Evolutionary conservation across 2,329 filamentous ascomycete species (phyloP).

Genomic region (Didymella exigua): DNA sequence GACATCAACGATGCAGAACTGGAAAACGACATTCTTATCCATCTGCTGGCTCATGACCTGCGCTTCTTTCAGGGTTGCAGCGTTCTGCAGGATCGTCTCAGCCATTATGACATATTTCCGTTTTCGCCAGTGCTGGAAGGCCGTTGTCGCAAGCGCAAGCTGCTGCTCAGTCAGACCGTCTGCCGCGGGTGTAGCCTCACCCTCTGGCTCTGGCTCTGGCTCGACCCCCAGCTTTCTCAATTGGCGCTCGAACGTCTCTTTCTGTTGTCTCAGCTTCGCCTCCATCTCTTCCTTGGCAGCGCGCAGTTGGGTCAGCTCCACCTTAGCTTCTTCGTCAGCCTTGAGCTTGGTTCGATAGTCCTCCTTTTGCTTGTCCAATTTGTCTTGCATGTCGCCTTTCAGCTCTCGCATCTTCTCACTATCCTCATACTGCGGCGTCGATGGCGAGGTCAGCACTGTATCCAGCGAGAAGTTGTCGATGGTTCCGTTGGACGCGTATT

Average conservation of each 20-base stretch:
- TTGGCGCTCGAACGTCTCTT: conserved; percentile 82
- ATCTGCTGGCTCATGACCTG: conserved; percentile 98
- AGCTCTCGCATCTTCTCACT: conserved; percentile 77
- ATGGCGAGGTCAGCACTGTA: conserved; percentile 91
- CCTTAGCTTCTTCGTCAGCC: conserved; percentile 72
- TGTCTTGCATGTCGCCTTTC: conserved; percentile 80
- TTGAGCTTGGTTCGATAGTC: conserved; percentile 80
- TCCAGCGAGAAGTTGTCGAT: conserved; percentile 96
- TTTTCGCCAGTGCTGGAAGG: conserved; percentile 76
- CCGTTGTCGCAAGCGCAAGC: conserved; percentile 69
- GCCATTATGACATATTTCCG: conserved; percentile 93
- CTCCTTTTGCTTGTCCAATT: conserved; percentile 83
- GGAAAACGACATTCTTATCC: conserved; percentile 89
- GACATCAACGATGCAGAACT: conserved; percentile 88
- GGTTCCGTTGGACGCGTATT: conserved; percentile 93
- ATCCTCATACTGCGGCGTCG: conserved; percentile 81
- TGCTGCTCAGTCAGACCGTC: conserved; percentile 61
- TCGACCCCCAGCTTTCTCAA: conserved; percentile 69
- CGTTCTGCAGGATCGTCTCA: conserved; percentile 86
- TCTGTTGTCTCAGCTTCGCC: conserved; percentile 80
- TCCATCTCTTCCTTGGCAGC: conserved; percentile 88
- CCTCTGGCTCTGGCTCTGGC: conserved; percentile 57
- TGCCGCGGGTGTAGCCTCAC: conserved; percentile 56
- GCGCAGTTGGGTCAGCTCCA: conserved; percentile 80
- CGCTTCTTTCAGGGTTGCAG: conserved; percentile 87